These are phyloP conservation scores for Pseudoneurospora amorphoporcata DNA, from an alignment of 495 filamentous ascomycete species.

Conservation along the genomic window DNA sequence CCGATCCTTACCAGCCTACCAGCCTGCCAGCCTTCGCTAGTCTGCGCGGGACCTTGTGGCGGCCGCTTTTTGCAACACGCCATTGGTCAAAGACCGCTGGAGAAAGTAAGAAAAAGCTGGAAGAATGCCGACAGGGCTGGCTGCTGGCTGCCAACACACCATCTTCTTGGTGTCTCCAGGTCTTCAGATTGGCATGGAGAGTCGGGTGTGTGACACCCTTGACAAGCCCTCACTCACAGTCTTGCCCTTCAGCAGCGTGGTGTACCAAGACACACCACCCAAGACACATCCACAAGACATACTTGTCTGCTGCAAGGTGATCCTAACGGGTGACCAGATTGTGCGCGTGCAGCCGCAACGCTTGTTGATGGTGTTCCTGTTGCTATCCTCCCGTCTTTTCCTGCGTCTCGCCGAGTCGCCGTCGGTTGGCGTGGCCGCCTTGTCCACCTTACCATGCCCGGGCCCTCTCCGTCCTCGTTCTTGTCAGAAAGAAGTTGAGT, in stretches of 20 bases:
- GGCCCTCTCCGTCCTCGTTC: background rate
- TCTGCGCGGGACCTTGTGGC: background rate
- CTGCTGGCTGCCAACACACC: background rate
- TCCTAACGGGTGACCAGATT: background rate
- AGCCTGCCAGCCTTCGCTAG: background rate
- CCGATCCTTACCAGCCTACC: background rate
- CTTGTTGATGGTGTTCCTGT: background rate
- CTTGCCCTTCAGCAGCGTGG: background rate
- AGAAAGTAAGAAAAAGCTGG: background rate
- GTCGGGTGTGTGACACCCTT: background rate
- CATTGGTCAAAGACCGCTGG: background rate
- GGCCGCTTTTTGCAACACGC: background rate
- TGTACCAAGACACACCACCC: background rate
- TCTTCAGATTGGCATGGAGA: background rate
- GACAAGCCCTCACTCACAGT: background rate
- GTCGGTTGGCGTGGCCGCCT: background rate
- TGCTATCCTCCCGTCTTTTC: background rate
- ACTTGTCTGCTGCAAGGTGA: background rate
- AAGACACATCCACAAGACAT: background rate
- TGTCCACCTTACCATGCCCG: background rate
- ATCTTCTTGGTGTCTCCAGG: background rate
- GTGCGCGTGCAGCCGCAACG: background rate
- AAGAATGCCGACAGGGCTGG: background rate
- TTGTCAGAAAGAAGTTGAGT: background rate
- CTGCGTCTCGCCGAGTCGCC: background rate